Evolutionary conservation across 2,329 filamentous ascomycete species (phyloP), one percentile per base, ranked within the genome.

Genomic region (Calonectria henricotiae): DNA sequence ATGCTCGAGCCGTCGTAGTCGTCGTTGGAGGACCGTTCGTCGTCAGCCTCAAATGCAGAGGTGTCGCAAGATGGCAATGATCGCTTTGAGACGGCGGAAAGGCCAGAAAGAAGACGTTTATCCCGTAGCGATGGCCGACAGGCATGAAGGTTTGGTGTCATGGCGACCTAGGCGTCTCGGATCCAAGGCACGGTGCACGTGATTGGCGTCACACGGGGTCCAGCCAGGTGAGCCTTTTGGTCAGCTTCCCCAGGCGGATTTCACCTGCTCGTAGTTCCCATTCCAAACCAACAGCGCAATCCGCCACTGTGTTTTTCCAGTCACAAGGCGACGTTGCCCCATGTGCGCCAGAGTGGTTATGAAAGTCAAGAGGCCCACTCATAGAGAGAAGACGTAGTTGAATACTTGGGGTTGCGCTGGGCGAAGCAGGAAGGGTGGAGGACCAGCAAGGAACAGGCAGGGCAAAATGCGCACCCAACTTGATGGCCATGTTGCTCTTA

Each of bases 11-110:
- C 32, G 64, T 70, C 27, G 54, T 78, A 72, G 70, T 72, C 63
- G 65, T 71, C 71, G 67, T 71, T 68, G 47, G 83, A 85, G 37
- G 90, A 92, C 69, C 85, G 86, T 79, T 93, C 91, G 88, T 93
- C 91, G 85, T 93, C 91, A 73, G 91, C 91, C 81, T 92, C 89
- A 73, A 91, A 91, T 27, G 88, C 89, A 12, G 90, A 91, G 6
- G 90, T 88, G 32, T 79, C 69, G 77, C 88, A 87, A 41, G 90
- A 92, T 73, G 82, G 85, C 72, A 87, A 84, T 3, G 89, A 91
- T 54, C 82, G 83, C 80, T 89, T 91, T 70, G 89, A 89, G 27
- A 83, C 80, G 77, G 84, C 80, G 47, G 86, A 89, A 44, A 87
- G 81, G 55, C 84, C 83, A 32, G 88, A 89, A 77, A 85, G 85